Base-by-base conservation (phyloP, 2,329 filamentous ascomycete species). In the Cadophora sp. region DNA sequence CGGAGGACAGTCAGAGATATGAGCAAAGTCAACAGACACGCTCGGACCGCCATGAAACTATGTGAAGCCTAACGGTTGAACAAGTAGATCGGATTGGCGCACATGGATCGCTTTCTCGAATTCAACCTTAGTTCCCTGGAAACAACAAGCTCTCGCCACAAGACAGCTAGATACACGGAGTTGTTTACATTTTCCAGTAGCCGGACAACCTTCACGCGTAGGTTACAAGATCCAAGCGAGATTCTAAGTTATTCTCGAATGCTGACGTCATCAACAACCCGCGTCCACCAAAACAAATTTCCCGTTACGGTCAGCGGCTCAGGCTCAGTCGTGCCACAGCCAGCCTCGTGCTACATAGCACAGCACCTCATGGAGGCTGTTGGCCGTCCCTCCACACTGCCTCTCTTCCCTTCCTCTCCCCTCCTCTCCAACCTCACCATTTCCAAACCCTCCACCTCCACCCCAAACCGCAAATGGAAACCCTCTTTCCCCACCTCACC, bases 401-500 rank as follows among this genome's bases (percentile, higher is more conserved):
- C 19, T 3, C 40, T 43, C 14, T 16, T 14, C 40, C 19, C 9
- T n/a, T 22, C 43, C 19, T 22, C 43, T 48, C n/a, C 43, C 22
- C 43, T 22, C 19, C 12, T 24, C 31, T 48, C 4, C 46, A 14
- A 27, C 12, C n/a, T 37, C 34, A 34, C 40, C 19, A 24, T 62
- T 55, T 61, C 50, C 43, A 56, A 19, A 43, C 16, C 43, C 51
- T n/a, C n/a, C n/a, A n/a, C n/a, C 31, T 37, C 50, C 51, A 51
- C 26, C 27, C 26, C 8, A 24, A 19, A 34, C 19, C 55, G 24
- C 61, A 67, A 37, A 73, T 73, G 70, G 71, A 64, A 29, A 64
- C 63, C 3, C 61, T 70, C 37, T 75, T 72, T 31, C 71, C 72
- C n/a, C 68, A 74, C 51, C 68, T 73, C 65, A 68, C 68, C 19